phyloP scores from a whole-genome alignment of 78 protist species.

The Dictyostelium citrinum region DNA sequence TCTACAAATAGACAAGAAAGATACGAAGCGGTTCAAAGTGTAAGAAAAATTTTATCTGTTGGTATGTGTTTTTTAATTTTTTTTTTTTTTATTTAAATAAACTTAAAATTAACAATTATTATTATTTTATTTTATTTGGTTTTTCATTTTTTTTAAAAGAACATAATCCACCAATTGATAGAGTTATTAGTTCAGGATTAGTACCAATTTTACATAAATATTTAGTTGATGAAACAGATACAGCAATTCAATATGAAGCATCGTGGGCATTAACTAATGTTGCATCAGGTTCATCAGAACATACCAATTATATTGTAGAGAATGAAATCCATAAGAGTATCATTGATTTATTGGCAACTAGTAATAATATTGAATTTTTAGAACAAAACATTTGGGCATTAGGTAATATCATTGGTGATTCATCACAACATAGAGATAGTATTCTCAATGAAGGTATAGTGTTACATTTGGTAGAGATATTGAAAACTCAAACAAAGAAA shows the following conservation, averaged over 20 bases:
- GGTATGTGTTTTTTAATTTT: neutral
- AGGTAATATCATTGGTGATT: constrained; percentile 6
- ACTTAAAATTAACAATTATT: no score
- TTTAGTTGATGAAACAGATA: neutral
- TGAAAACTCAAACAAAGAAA: neutral
- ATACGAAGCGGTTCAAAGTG: neutral
- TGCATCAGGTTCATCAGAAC: neutral
- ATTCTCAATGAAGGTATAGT: neutral
- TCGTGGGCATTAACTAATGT: constrained; percentile 4
- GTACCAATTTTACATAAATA: constrained; percentile 19
- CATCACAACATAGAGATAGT: neutral
- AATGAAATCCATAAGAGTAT: neutral
- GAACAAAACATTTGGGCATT: constrained; percentile 12
- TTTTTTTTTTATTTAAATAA: no score
- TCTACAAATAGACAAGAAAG: neutral
- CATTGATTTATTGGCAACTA: neutral
- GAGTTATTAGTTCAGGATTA: neutral
- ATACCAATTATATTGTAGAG: neutral
- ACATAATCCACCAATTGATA: neutral
- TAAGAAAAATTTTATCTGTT: neutral
- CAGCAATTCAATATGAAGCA: neutral
- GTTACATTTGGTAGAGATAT: neutral
- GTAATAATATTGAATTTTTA: neutral
- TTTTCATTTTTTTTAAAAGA: neutral
- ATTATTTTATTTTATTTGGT: no score